phyloP scores from a whole-genome alignment of 805 yeast species.

The Hemisphaericaspora nanyangensis region DNA sequence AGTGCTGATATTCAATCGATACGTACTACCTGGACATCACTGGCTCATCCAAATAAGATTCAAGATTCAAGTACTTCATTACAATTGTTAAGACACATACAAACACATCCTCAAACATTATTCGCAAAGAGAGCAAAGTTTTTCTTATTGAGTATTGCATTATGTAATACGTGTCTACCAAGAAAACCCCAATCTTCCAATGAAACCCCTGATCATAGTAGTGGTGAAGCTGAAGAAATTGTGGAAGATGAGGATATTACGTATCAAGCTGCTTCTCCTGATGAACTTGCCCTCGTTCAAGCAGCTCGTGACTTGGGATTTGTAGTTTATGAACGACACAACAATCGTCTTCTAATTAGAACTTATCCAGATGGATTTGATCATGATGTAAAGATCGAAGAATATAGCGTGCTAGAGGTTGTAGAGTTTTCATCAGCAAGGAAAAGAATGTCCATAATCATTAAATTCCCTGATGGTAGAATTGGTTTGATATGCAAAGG shows the following conservation, averaged over 20 bases:
- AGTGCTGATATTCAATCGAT: slow-evolving; percentile 26
- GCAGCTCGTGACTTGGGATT: slow-evolving; percentile 96
- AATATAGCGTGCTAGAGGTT: slow-evolving; percentile 70
- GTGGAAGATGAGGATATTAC: slow-evolving; percentile 48
- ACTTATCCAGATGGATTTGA: slow-evolving; percentile 84
- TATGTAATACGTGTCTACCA: slow-evolving; percentile 90
- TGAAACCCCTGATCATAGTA: slow-evolving; percentile 8
- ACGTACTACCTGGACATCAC: slow-evolving; percentile 40
- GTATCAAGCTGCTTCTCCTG: slow-evolving; percentile 95
- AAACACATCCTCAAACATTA: slow-evolving; percentile 61
- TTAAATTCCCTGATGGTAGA: slow-evolving; percentile 70
- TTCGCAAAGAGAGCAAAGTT: slow-evolving; percentile 74
- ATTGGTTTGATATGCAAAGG: slow-evolving; percentile 87
- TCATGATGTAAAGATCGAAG: slow-evolving; percentile 56
- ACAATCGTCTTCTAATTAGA: slow-evolving; percentile 58
- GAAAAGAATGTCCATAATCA: slow-evolving; percentile 91
- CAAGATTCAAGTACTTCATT: slow-evolving; percentile 49
- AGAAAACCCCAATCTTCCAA: too few relatives aligned
- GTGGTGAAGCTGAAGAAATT: slow-evolving; percentile 10
- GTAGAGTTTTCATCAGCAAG: slow-evolving; percentile 85
- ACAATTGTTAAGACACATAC: slow-evolving; percentile 66
- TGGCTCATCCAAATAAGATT: slow-evolving; percentile 43
- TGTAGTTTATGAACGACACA: slow-evolving; percentile 69
- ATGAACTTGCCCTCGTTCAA: slow-evolving; percentile 86
- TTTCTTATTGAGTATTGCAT: slow-evolving; percentile 75